Percentiles rank a stretch among this genome's conserved stretches.
Conservation (phyloP, 2,329 filamentous ascomycete species). For the Aaosphaeria arxii region DNA sequence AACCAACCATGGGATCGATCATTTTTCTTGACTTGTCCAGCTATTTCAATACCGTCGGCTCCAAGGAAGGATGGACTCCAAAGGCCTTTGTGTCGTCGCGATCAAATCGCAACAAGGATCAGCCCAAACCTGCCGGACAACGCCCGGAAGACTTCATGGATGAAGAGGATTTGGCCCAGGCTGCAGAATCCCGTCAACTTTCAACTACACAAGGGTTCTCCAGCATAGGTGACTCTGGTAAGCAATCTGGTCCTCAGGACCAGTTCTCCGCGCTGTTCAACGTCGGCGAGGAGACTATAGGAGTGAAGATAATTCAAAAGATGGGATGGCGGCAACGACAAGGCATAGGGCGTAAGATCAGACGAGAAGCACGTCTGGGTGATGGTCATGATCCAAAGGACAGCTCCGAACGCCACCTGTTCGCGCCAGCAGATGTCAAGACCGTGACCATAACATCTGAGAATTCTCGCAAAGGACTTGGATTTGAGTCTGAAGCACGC, state of each 20-base stretch:
- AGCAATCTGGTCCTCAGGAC: constrained; percentile 50
- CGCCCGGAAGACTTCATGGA: constrained; percentile 95
- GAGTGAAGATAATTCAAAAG: constrained; percentile 75
- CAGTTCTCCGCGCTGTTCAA: constrained; percentile 71
- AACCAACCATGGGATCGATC: constrained; percentile 8
- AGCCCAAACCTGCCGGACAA: constrained; percentile 52
- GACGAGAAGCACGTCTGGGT: constrained; percentile 68
- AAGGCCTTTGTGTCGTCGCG: constrained; percentile 90
- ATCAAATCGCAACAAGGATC: constrained; percentile 69
- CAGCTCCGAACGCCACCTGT: constrained; percentile 61
- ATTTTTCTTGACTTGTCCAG: constrained; percentile 49
- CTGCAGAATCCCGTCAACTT: constrained; percentile 71
- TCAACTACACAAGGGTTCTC: constrained; percentile 73
- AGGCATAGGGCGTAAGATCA: constrained; percentile 84
- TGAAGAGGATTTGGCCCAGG: constrained; percentile 88
- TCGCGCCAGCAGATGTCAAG: constrained; percentile 76
- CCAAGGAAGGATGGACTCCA: constrained; percentile 96
- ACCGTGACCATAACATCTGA: constrained; percentile 68
- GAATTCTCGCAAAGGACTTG: constrained; percentile 63
- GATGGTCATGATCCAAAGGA: constrained; percentile 26
- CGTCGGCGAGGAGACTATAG: constrained; percentile 77
- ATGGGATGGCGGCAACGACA: constrained; percentile 98
- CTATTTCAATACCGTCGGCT: constrained; percentile 97
- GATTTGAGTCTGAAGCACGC: constrained; percentile 59
- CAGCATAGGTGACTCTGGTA: constrained; percentile 66